These are phyloP conservation scores for Leucosporidium scottii DNA, from an alignment of 768 basidiomycete genomes.

Conservation along the genomic window DNA sequence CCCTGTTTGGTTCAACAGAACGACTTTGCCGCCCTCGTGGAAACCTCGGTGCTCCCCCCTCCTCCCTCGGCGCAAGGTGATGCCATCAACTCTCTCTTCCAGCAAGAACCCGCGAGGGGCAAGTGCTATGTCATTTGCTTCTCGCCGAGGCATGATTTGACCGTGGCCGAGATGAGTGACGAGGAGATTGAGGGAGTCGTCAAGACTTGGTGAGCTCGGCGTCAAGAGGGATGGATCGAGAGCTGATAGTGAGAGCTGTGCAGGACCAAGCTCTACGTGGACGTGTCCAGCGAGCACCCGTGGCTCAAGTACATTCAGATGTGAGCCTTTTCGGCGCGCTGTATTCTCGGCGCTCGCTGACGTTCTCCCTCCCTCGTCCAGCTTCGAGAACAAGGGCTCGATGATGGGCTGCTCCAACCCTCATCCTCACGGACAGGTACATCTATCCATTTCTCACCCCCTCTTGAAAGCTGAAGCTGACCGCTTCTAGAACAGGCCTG, in stretches of 20 bases:
- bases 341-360: not conserved
- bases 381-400: constrained; percentile 69
- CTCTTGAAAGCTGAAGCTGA: no score
- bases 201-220: constrained; percentile 57
- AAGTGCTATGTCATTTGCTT: constrained; percentile 84
- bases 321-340: constrained; percentile 10
- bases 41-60: constrained; percentile 18
- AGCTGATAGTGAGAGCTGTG: constrained; percentile 1
- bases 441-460: constrained; percentile 45
- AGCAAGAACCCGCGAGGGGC: constrained; percentile 62
- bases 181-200: constrained; percentile 60
- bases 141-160: constrained; percentile 76
- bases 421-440: constrained; percentile 86
- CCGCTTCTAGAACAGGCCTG: constrained; percentile 19
- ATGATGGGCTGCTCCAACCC: constrained; percentile 96
- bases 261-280: constrained; percentile 36
- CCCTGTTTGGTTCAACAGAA: constrained; percentile 16
- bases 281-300: constrained; percentile 28
- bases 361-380: not conserved
- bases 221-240: constrained; percentile 46
- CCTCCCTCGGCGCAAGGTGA: not conserved
- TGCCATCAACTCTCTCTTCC: constrained; percentile 34
- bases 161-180: constrained; percentile 57
- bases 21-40: constrained; percentile 36
- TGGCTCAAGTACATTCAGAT: constrained; percentile 39